phyloP scores from a whole-genome alignment of 1,284 basidiomycete genomes.

The Cerioporus squamosus region DNA sequence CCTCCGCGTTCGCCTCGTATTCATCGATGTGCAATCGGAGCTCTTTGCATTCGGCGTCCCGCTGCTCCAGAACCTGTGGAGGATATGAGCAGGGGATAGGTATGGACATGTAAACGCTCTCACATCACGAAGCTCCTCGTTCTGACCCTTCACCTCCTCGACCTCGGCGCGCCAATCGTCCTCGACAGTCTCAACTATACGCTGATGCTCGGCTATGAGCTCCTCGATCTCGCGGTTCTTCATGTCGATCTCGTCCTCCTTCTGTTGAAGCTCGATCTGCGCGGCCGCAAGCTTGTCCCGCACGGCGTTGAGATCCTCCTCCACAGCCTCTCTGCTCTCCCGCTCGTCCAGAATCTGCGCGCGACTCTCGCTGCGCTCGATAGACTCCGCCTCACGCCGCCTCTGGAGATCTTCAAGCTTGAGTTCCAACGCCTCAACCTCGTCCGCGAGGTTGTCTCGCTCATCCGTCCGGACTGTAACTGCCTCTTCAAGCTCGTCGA shows the following conservation, averaged over 20 bases:
- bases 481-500: slow-evolving; percentile 66
- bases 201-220: slow-evolving; percentile 66
- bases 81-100: slow-evolving; percentile 6
- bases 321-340: slow-evolving; percentile 72
- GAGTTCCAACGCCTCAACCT: slow-evolving; percentile 62
- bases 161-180: slow-evolving; percentile 81
- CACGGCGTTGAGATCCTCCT: slow-evolving; percentile 74
- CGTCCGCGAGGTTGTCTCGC: slow-evolving; percentile 70
- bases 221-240: slow-evolving; percentile 76
- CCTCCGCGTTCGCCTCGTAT: slow-evolving; percentile 70
- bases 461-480: slow-evolving; percentile 66
- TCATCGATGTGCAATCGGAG: slow-evolving; percentile 74
- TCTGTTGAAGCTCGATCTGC: slow-evolving; percentile 80
- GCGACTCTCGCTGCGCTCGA: slow-evolving; percentile 73
- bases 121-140: slow-evolving; percentile 80
- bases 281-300: slow-evolving; percentile 78
- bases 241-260: slow-evolving; percentile 81
- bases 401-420: slow-evolving; percentile 73
- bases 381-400: slow-evolving; percentile 59
- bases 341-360: slow-evolving; percentile 69
- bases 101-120: slow-evolving; percentile 27
- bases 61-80: slow-evolving; percentile 68
- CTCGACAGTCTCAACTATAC: slow-evolving; percentile 70
- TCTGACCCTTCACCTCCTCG: slow-evolving; percentile 68
- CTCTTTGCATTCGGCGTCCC: slow-evolving; percentile 75